These are phyloP conservation scores for Theileria annulata DNA, from an alignment of 169 alveolate genomes.

Conservation along the genomic window DNA sequence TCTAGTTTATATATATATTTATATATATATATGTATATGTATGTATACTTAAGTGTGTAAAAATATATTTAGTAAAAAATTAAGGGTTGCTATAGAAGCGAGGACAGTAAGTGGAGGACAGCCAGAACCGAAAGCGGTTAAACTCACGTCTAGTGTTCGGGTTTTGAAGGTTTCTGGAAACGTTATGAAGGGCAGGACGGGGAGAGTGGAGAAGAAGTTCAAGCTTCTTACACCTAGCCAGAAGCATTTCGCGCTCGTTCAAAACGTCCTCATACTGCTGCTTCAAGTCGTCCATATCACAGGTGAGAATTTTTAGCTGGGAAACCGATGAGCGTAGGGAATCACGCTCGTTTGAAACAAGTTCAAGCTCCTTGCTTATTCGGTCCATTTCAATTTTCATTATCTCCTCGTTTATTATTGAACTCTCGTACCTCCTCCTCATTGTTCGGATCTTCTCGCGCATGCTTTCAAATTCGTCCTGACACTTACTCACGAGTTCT, in stretches of 20 bases:
- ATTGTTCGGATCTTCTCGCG: constrained; percentile 15
- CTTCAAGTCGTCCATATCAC: constrained; percentile 36
- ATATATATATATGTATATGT: background rate
- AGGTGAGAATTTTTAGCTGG: constrained; percentile 14
- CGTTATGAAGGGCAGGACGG: background rate
- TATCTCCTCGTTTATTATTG: constrained; percentile 6
- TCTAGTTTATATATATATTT: background rate
- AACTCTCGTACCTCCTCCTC: constrained; percentile 29
- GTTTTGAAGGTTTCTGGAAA: constrained; percentile 11
- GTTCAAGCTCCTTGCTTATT: constrained; percentile 20
- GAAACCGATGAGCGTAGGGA: constrained; percentile 13
- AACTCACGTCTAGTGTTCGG: background rate
- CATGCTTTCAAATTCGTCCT: constrained; percentile 35
- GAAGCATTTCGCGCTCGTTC: constrained; percentile 36
- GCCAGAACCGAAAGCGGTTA: background rate
- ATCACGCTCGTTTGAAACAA: constrained; percentile 35
- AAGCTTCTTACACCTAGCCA: constrained; percentile 45
- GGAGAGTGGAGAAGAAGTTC: constrained; percentile 17
- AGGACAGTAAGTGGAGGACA: constrained; percentile 46
- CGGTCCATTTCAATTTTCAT: constrained; percentile 1
- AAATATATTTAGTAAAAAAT: background rate
- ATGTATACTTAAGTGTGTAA: background rate
- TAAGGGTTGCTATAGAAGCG: constrained; percentile 3
- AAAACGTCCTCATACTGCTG: constrained; percentile 38
- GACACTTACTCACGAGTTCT: constrained; percentile 32